Evolutionary conservation across 768 basidiomycete genomes (phyloP).

Genomic region (Kwoniella shandongensis): DNA sequence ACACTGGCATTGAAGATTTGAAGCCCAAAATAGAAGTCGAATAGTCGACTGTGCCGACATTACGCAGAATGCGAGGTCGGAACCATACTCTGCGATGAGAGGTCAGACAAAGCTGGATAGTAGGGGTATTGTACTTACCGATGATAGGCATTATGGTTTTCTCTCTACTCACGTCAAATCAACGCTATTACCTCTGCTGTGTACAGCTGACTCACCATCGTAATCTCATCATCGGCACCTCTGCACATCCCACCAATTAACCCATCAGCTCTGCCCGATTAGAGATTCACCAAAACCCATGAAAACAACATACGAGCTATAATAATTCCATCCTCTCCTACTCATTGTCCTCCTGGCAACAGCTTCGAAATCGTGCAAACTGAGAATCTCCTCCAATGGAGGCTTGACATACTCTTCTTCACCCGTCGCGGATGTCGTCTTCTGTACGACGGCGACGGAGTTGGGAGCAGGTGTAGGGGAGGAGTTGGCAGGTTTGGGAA

Average conservation of each 20-base stretch:
- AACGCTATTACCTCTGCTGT: slow-evolving; percentile 33
- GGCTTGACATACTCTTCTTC: slow-evolving; percentile 43
- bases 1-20: slow-evolving; percentile 71
- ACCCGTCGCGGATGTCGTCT: slow-evolving; percentile 33
- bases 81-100: slow-evolving; percentile 79
- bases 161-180: slow-evolving; percentile 56
- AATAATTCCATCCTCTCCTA: slow-evolving; percentile 76
- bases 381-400: slow-evolving; percentile 61
- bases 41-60: slow-evolving; percentile 80
- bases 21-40: slow-evolving; percentile 79
- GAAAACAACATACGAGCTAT: slow-evolving; percentile 60
- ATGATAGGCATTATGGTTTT: slow-evolving; percentile 89
- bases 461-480: slow-evolving; percentile 28
- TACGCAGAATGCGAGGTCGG: slow-evolving; percentile 75
- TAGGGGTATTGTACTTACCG: slow-evolving; percentile 58
- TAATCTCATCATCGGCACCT: slow-evolving; percentile 77
- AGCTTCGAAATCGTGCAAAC: slow-evolving; percentile 78
- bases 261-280: neutral
- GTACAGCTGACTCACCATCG: slow-evolving; percentile 59
- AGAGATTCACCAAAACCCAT: neutral
- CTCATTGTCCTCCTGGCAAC: slow-evolving; percentile 72
- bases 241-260: slow-evolving; percentile 13
- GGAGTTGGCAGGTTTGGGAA: slow-evolving; percentile 25
- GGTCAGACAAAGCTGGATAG: slow-evolving; percentile 24
- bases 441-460: slow-evolving; percentile 23